Base-by-base conservation (phyloP, 768 basidiomycete species). In the Cystoderma amianthinum region DNA sequence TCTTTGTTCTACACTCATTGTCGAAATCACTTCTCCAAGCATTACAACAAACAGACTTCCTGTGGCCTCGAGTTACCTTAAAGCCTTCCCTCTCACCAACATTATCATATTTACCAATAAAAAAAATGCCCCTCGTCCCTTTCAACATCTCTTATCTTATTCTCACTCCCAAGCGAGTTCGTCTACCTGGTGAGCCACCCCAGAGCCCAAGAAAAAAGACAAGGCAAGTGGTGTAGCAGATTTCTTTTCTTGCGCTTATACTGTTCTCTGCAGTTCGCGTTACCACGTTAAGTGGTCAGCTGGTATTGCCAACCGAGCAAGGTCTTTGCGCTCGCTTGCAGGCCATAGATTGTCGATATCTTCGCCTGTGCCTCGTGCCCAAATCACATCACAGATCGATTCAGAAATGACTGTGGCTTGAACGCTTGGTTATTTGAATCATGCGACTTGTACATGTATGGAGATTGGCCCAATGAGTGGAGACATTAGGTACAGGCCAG, bases 71-170 rank as follows among this genome's bases (percentile, higher is more conserved):
- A n/a, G n/a, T n/a, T n/a, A n/a, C n/a, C n/a, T n/a, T n/a, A n/a
- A n/a, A n/a, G 25, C 25, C n/a, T 28, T 28, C 7, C 25, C 25
- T 28, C 25, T 28, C 25, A 28, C 34, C 12, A n/a, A 36, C 34
- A 19, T 36, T 9, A 6, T n/a, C 18, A 7, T 16, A 6, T n/a
- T 36, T 16, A 6, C 7, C 9, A 6, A 7, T 16, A 28, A 28
- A 28, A n/a, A 17, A 17, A 7, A 36, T 48, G 46, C 47, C 49
- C 39, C 54, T 61, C 41, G 37, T 67, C 21, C 64, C 64, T n/a
- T 63, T 76, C 64, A 70, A 67, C 45, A 45, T 76, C 13, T 74
- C 76, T 30, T 65, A 77, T 54, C 63, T 79, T 48, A 59, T 77
- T 56, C 64, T 74, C 52, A 72, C 74, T 17, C 76, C 76, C 32